Base-by-base conservation (phyloP, 2,329 filamentous ascomycete species). In the Nakataea oryzae region DNA sequence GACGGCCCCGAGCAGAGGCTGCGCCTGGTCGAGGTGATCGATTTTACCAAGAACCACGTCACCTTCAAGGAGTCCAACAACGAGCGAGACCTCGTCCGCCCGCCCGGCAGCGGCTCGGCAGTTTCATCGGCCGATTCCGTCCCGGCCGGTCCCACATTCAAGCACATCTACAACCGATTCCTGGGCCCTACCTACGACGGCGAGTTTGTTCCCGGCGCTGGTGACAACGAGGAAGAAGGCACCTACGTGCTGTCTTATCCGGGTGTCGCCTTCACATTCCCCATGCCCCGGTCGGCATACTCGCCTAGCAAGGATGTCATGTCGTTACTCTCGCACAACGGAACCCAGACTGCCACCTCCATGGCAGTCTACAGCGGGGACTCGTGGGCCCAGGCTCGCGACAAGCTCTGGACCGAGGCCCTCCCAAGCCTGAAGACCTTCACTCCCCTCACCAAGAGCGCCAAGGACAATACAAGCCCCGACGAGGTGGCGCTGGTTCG, bases 221-320 rank as follows among this genome's bases (percentile, higher is more conserved):
- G 78, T 3, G 75, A 79, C 47, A 76, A 79, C 55, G 79, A 80
- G 13, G 78, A 79, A 21, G 77, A 81, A 63, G 93, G 93, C 21
- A 89, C 86, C 27, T 99, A 97, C 71, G 86, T 96, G 41, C 79
- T 99, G 41, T 97, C 93, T 1, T 99, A 97, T 74, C 93, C 93
- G 0, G 95, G 95, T 0, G 86, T 99, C 32, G 91, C 93, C 0
- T 97, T 97, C 72, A 93, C 89, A 50, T 99, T 99, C 67, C 86
- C 91, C 0, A 79, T 97, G 32, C 82, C 87, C 59, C 78, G 84
- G 63, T 86, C 88, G 0, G 84, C 86, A 27, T 97, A 91, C 80
- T 90, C 89, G 3, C 82, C 87, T 1, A 75, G 79, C 59, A 87
- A 86, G 70, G 93, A 97, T 70, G 92, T 96, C 65, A 92, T 97